These are phyloP conservation scores for Shiraia sp. DNA, from an alignment of 2,329 filamentous ascomycete species.

Conservation along the genomic window DNA sequence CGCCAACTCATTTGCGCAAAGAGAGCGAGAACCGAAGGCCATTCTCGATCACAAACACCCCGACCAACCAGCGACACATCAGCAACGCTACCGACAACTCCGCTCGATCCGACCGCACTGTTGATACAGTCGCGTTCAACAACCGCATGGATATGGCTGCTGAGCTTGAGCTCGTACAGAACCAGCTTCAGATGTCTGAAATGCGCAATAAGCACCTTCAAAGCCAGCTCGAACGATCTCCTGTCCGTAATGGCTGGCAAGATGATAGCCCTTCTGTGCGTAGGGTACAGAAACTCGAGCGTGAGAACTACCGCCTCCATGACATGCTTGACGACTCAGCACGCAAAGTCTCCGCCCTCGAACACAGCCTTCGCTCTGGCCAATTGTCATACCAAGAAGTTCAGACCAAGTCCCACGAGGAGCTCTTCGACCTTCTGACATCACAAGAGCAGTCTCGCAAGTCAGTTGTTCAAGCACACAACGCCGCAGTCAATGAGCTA, in stretches of 20 bases:
- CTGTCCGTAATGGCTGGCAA: conserved; percentile 62
- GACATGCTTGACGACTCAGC: conserved; percentile 93
- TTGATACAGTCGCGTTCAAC: conserved; percentile 82
- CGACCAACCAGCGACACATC: conserved; percentile 69
- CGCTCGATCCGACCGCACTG: conserved; percentile 79
- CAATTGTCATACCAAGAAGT: conserved; percentile 89
- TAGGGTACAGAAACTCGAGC: conserved; percentile 87
- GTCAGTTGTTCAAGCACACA: conserved; percentile 80
- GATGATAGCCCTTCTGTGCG: conserved; percentile 79
- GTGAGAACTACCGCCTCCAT: conserved; percentile 87
- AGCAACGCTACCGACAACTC: conserved; percentile 74
- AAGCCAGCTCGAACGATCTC: conserved; percentile 77
- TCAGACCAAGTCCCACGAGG: conserved; percentile 90
- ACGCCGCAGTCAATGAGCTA: conserved; percentile 81
- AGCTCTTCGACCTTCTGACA: conserved; percentile 88
- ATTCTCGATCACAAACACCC: conserved; percentile 76
- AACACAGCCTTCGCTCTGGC: conserved; percentile 83
- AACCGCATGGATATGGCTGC: conserved; percentile 88
- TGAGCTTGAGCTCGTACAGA: conserved; percentile 89
- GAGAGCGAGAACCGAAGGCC: conserved; percentile 63
- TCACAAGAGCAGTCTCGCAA: conserved; percentile 89
- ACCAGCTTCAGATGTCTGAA: conserved; percentile 88
- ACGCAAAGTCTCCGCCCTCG: conserved; percentile 87
- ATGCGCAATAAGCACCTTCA: conserved; percentile 96
- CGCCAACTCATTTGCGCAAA: conserved; percentile 71